These are phyloP conservation scores for Ulmus americana DNA, from an alignment of 331 rosid genomes.

Conservation along the genomic window DNA sequence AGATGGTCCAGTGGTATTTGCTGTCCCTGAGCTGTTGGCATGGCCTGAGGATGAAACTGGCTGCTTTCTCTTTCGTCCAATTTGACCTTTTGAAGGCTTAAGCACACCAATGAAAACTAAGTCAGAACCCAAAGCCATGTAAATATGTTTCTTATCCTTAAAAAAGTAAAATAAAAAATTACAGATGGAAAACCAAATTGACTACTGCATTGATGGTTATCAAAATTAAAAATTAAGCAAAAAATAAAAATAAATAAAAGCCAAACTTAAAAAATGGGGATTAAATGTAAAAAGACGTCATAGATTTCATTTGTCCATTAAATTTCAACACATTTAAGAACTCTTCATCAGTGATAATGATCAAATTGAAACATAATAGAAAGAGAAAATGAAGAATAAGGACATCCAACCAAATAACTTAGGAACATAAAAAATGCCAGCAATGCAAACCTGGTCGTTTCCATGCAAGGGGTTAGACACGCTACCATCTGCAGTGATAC, in stretches of 20 bases:
- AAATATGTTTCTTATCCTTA: constrained; percentile 7
- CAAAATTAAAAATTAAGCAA: background rate
- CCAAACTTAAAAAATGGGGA: background rate
- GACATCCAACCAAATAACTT: background rate
- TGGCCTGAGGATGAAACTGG: constrained; percentile 49
- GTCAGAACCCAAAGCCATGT: constrained; percentile 5
- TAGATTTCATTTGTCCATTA: too few species aligned
- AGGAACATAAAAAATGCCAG: constrained; percentile 2
- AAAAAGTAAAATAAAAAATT: background rate
- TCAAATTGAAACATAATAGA: background rate
- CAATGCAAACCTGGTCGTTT: constrained; percentile 53
- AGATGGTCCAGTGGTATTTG: constrained; percentile 55
- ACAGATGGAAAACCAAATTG: background rate
- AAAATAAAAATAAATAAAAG: background rate
- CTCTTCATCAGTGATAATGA: too few species aligned
- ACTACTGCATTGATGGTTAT: background rate
- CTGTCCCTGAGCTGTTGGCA: constrained; percentile 58
- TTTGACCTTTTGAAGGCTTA: constrained; percentile 46
- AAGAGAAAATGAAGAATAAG: background rate
- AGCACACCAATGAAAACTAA: constrained; percentile 11
- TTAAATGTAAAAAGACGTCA: too few species aligned
- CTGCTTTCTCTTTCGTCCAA: constrained; percentile 50
- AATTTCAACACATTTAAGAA: background rate
- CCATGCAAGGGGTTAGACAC: constrained; percentile 42
- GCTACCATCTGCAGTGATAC: constrained; percentile 30